phyloP scores from a whole-genome alignment of 306 rosid species.

The Cicer arietinum region DNA sequence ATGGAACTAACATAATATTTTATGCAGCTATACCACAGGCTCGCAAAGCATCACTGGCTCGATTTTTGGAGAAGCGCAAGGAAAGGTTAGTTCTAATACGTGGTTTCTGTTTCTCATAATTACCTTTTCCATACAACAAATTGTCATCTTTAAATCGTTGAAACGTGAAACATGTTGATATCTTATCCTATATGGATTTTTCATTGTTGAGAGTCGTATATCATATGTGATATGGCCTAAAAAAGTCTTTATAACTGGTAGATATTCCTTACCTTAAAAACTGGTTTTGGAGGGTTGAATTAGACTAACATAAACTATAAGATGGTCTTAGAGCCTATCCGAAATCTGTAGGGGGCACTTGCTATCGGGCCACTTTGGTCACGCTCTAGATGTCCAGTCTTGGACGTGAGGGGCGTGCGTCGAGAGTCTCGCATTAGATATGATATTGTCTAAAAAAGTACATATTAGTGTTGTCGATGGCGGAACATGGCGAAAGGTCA shows the following conservation, averaged over 20 bases:
- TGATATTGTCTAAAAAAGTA: background rate
- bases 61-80: slow-evolving; percentile 90
- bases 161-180: background rate
- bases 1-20: slow-evolving; percentile 8
- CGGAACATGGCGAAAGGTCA: too few species aligned
- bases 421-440: background rate
- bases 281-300: background rate
- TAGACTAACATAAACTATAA: background rate
- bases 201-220: background rate
- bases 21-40: slow-evolving; percentile 81
- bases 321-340: background rate
- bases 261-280: background rate
- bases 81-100: slow-evolving; percentile 63
- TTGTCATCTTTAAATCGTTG: background rate
- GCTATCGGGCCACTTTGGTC: background rate
- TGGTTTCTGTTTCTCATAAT: background rate
- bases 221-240: background rate
- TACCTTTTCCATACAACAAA: background rate
- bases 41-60: slow-evolving; percentile 86
- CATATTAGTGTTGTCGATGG: too few species aligned
- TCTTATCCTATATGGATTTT: background rate
- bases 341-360: background rate
- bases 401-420: background rate
- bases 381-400: background rate
- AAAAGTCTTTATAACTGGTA: background rate